Evolutionary conservation across 768 basidiomycete genomes (phyloP), one percentile per base, ranked within the genome.

Genomic region (Leccinellum albellum): DNA sequence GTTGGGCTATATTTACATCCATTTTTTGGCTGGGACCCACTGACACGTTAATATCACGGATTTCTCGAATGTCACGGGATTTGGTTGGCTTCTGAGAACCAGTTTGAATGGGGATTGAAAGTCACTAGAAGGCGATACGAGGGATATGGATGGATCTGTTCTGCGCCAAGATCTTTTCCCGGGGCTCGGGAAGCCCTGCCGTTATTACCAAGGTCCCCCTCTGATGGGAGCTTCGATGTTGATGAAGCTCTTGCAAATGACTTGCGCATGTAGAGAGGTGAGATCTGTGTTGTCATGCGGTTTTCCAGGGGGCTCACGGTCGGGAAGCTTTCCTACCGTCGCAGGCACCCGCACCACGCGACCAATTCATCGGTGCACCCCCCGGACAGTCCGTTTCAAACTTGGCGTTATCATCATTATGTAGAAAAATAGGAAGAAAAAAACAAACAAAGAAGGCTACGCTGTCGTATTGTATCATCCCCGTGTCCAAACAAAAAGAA

Each of bases 391-490:
- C 66, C 35, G n/a, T 44, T 29, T 44, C 21, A 4, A 45, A 46
- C 28, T 55, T 51, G 59, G 59, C 53, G 50, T 63, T 57, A 54
- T 69, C 54, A 60, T 73, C 60, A 67, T 71, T 71, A 69, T 42
- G 20, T 42, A 42, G 40, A 14, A 50, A 50, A 33, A 33, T 7
- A 33, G 20, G 40, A 12, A 12, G 20, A 4, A 33, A 50, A 17
- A 50, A 20, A n/a, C n/a, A n/a, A 64, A 60, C 56, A 53, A 58
- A 61, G 45, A 48, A 56, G 20, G 60, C 60, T 69, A 61, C 51
- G 47, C 54, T 64, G 58, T 69, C 67, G 56, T 71, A 71, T 58
- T 61, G 67, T 71, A 70, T 65, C n/a, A 64, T 62, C 64, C 64
- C 59, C 57, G 49, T 53, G 50, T 55, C 53, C 56, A 61, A 59